Base-by-base conservation (phyloP, 2,329 filamentous ascomycete species). In the Pseudocercospora eumusae region DNA sequence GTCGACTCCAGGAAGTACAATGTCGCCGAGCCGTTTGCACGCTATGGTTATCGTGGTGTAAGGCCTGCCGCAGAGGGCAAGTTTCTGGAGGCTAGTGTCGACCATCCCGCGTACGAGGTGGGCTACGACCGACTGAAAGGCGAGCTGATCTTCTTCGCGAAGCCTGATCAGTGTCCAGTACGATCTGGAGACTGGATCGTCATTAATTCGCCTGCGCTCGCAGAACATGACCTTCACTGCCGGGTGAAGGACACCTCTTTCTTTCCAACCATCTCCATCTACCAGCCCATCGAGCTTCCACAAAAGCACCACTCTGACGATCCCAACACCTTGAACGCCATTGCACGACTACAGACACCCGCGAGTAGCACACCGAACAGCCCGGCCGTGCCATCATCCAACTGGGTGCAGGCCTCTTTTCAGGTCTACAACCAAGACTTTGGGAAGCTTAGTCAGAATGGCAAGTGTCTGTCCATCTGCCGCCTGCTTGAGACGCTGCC, bases 401-500 rank as follows among this genome's bases (percentile, higher is more conserved):
- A 72, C 7, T 79, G 77, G 66, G 64, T 58, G 3, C 60, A 67
- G 4, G 77, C 74, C 1, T 71, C 63, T 6, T 77, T 80, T 59
- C 71, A 76, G 45, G 65, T 80, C 8, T 89, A 86, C 68, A 75
- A 82, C 57, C 74, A 79, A 13, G 83, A 87, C 56, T 85, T 90
- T 52, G 86, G 89, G 62, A 77, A 81, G 2, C 71, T 90, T 11
- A 28, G 69, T 0, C 68, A 78, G 0, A 1, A 33, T 0, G 68
- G 76, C 2, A 88, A 88, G 70, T 75, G 77, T 25, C 75, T 80
- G 3, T 76, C 77, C 0, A 82, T 86, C 11, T 78, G 85, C 57
- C 72, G 76, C 3, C 71, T 86, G 20, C 75, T 91, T 0, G 79
- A 85, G 11, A 80, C 83, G 0, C 77, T 92, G 2, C 90, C 90